A percentile compares a stretch with the other conserved stretches of the same genome.
Evolutionary conservation across 2,329 filamentous ascomycete genomes (phyloP).

Genomic region (Calonectria naviculata): DNA sequence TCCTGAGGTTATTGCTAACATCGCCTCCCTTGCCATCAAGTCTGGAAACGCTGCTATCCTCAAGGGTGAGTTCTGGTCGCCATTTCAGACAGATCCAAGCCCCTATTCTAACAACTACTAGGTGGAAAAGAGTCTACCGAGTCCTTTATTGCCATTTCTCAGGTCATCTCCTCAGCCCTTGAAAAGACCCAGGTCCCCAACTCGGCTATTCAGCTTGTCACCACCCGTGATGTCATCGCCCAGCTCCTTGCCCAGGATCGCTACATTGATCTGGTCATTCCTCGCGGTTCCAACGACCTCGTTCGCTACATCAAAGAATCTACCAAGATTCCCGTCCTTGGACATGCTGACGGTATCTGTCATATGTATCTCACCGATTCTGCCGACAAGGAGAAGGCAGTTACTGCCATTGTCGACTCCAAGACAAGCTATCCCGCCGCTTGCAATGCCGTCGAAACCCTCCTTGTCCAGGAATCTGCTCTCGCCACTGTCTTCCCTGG

Average conservation of each 20-base stretch:
- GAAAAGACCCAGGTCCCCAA: conserved; percentile 80
- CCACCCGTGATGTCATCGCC: conserved; percentile 89
- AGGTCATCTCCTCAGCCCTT: conserved; percentile 84
- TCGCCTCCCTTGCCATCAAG: conserved; percentile 94
- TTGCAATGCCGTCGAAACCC: conserved; percentile 93
- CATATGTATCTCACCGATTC: conserved; percentile 85
- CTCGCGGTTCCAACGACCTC: conserved; percentile 89
- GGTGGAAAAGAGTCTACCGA: conserved; percentile 94
- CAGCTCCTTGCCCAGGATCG: conserved; percentile 87
- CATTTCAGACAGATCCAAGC: neutral
- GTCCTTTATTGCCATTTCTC: conserved; percentile 93
- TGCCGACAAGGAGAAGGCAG: conserved; percentile 78
- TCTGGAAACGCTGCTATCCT: conserved; percentile 97
- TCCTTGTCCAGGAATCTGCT: conserved; percentile 82
- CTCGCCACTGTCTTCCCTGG: conserved; percentile 74
- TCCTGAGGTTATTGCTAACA: conserved; percentile 98
- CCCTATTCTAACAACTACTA: conserved; percentile 40
- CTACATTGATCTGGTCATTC: conserved; percentile 95
- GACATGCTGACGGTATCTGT: conserved; percentile 95
- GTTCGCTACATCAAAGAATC: conserved; percentile 90
- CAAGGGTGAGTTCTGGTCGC: conserved; percentile 72
- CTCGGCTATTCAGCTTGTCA: conserved; percentile 91
- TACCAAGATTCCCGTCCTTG: conserved; percentile 94
- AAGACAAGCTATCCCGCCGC: conserved; percentile 96
- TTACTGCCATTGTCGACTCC: conserved; percentile 84